Conservation (phyloP, 331 rosid species). For the Malus hybrid region DNA sequence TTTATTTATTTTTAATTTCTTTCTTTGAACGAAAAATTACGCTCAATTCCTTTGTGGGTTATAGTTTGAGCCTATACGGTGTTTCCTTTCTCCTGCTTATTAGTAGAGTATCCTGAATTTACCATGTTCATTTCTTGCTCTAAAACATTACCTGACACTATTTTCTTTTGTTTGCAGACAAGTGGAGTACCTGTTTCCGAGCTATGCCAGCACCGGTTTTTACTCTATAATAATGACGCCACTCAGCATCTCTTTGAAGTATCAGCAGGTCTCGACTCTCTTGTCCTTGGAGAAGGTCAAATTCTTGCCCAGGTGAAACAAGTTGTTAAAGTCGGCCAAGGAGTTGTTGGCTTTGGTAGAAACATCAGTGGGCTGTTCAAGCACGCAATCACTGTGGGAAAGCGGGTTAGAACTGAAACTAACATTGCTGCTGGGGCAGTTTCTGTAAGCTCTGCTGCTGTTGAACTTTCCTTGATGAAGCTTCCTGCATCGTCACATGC, state of each 20-base stretch:
- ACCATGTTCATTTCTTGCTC: background rate
- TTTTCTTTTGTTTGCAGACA: conserved; percentile 45
- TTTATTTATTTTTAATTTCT: background rate
- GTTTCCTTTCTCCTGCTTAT: background rate
- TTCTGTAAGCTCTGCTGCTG: conserved; percentile 97
- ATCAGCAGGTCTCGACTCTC: conserved; percentile 95
- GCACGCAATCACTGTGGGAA: conserved; percentile 98
- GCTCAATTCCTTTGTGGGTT: background rate
- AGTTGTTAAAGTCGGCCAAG: conserved; percentile 96
- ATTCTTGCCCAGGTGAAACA: conserved; percentile 98
- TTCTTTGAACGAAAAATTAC: background rate
- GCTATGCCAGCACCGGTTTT: conserved; percentile 69
- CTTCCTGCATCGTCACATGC: conserved; percentile 62
- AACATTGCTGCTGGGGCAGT: conserved; percentile 97
- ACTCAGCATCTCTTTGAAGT: conserved; percentile 88
- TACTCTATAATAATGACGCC: conserved; percentile 81
- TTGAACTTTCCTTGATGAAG: conserved; percentile 84
- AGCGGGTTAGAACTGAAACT: conserved; percentile 93
- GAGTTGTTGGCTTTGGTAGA: conserved; percentile 88
- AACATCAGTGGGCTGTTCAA: conserved; percentile 89
- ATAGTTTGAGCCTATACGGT: background rate
- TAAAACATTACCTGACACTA: background rate
- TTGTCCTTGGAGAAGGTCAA: conserved; percentile 98
- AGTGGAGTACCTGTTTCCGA: conserved; percentile 86
- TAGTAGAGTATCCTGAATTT: background rate